These are phyloP conservation scores for Mortierella sp. DNA, from an alignment of 371 early-diverging fungal species.

Conservation along the genomic window DNA sequence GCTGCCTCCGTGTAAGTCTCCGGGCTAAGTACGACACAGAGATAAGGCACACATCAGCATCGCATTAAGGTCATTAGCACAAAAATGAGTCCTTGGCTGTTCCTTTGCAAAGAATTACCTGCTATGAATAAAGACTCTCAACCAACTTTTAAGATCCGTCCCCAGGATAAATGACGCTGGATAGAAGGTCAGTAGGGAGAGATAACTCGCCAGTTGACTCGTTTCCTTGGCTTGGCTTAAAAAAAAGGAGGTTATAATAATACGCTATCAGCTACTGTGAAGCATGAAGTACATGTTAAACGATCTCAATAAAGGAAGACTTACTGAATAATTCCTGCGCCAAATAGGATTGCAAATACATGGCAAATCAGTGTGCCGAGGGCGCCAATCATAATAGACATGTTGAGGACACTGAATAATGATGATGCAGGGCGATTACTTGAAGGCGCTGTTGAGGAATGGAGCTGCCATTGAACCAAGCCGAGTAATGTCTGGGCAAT, in stretches of 20 bases:
- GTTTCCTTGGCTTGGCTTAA: conserved; percentile 47
- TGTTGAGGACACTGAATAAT: conserved; percentile 21
- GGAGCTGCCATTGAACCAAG: conserved; percentile 20
- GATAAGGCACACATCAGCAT: neutral
- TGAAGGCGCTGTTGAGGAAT: neutral
- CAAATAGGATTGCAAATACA: conserved; percentile 43
- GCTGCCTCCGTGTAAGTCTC: conserved; percentile 41
- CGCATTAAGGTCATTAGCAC: too few relatives aligned
- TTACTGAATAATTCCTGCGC: conserved; percentile 35
- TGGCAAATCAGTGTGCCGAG: conserved; percentile 36
- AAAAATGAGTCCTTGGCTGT: too few relatives aligned
- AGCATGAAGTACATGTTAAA: neutral
- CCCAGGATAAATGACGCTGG: conserved; percentile 49
- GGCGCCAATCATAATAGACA: conserved; percentile 37
- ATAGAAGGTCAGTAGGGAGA: conserved; percentile 46
- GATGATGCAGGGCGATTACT: neutral
- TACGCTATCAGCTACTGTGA: neutral
- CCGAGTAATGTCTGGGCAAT: conserved; percentile 28
- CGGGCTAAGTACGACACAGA: conserved; percentile 12
- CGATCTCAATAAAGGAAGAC: neutral
- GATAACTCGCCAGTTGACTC: conserved; percentile 31
- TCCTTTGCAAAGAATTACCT: conserved; percentile 11
- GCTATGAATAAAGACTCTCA: conserved; percentile 40
- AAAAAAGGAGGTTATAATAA: neutral
- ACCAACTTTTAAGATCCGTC: conserved; percentile 35